Evolutionary conservation across 2,329 filamentous ascomycete species (phyloP).

Genomic region (Venturia carpophila): DNA sequence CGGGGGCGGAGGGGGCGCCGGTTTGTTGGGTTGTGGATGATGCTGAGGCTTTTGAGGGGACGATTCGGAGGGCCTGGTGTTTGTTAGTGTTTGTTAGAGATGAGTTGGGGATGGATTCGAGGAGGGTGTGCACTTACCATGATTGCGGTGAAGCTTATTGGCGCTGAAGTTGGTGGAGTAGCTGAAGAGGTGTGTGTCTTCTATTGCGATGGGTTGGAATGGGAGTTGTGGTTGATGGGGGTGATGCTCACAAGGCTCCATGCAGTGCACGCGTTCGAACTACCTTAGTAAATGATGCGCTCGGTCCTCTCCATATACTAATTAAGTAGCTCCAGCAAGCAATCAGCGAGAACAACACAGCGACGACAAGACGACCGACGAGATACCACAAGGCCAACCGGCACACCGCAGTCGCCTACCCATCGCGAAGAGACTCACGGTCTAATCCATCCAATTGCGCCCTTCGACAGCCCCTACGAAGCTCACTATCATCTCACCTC

Average conservation of each 20-base stretch:
- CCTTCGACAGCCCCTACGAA: background rate
- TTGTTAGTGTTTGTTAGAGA: constrained; percentile 13
- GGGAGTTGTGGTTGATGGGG: background rate
- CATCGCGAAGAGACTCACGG: background rate
- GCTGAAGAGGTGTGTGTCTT: background rate
- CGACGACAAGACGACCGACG: background rate
- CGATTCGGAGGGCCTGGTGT: constrained; percentile 80
- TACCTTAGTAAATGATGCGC: too few species aligned
- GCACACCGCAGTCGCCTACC: background rate
- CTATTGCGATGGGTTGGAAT: background rate
- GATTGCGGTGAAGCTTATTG: background rate
- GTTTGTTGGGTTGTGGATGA: constrained; percentile 48
- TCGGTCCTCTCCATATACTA: background rate
- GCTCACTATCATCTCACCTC: background rate
- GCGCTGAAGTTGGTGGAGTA: background rate
- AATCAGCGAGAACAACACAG: background rate
- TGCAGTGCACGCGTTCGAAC: too few species aligned
- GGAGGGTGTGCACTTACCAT: background rate
- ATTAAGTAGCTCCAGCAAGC: background rate
- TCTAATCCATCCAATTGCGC: background rate
- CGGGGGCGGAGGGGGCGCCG: constrained; percentile 81
- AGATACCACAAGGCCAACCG: background rate
- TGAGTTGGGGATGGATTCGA: background rate
- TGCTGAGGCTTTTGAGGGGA: constrained; percentile 61
- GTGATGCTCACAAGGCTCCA: background rate